These are phyloP conservation scores for Knoxdaviesia capensis DNA, from an alignment of 2,329 filamentous ascomycete genomes.

Conservation along the genomic window DNA sequence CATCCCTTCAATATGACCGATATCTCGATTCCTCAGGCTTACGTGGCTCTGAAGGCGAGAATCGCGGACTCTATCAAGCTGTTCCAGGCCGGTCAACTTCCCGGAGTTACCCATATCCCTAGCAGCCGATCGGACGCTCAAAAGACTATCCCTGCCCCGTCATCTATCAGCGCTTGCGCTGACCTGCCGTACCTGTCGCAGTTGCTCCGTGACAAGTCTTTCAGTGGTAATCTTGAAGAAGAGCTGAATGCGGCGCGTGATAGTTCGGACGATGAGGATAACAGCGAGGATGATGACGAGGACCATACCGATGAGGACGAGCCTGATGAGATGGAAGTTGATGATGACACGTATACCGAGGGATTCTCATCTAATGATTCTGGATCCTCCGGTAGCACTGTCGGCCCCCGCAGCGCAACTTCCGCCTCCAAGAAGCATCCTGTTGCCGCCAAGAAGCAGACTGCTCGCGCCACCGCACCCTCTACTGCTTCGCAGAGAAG, in stretches of 20 bases:
- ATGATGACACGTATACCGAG: too few species aligned
- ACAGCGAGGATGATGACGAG: slow-evolving; percentile 26
- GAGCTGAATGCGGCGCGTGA: slow-evolving; percentile 30
- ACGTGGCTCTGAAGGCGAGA: slow-evolving; percentile 26
- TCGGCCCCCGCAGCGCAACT: too few species aligned
- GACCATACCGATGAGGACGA: slow-evolving; percentile 30
- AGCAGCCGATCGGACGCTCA: too few species aligned
- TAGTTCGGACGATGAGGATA: slow-evolving; percentile 18
- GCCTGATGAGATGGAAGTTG: slow-evolving; percentile 19
- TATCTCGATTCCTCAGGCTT: slow-evolving; percentile 30
- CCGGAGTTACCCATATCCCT: slow-evolving; percentile 25
- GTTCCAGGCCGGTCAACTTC: slow-evolving; percentile 29
- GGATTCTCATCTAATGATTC: too few species aligned
- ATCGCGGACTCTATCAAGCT: slow-evolving; percentile 32
- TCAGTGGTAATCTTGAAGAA: slow-evolving; percentile 37
- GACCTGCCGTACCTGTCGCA: slow-evolving; percentile 48
- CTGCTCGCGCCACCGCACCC: not conserved
- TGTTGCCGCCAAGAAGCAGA: too few species aligned
- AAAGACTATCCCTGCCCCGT: slow-evolving; percentile 21
- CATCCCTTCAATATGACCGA: slow-evolving; percentile 42
- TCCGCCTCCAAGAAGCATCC: too few species aligned
- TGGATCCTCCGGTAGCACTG: too few species aligned
- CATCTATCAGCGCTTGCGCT: too few species aligned
- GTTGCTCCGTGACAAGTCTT: slow-evolving; percentile 40
- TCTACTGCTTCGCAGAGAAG: not conserved